Base-by-base conservation (phyloP, 1,284 basidiomycete genomes). In the Cryptococcus wingfieldii region DNA sequence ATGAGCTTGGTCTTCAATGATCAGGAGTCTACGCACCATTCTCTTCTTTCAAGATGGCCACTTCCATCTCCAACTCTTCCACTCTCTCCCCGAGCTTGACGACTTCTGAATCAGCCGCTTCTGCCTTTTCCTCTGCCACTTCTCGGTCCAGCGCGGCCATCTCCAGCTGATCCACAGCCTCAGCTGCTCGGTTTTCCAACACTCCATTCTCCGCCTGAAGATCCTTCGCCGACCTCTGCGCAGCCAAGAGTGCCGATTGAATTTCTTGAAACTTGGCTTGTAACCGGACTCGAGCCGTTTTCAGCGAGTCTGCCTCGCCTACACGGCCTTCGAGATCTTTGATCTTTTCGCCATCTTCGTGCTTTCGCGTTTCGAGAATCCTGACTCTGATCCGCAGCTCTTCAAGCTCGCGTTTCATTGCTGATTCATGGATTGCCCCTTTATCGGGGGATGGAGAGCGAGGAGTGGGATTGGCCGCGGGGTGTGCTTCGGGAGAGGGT, bases 131-230 rank as follows among this genome's bases (percentile, higher is more conserved):
- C 73, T 98, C 96, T 0, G 95, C 95, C 51, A 98, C 87, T 75
- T 99, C 96, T 74, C 93, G 92, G 74, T 99, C 96, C 61, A 99
- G 78, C 80, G 91, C 90, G 3, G 86, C 82, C 85, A 98, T 92
- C 78, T 99, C 96, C 38, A 98, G 79, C 72, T 93, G 89, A 64
- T 97, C 94, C 54, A 88, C 84, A 2, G 86, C 74, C 66, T 95
- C 91, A 6, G 83, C 71, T 2, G 86, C 79, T 41, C 84, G 80
- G 16, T 74, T 77, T 60, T 89, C 86, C n/a, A 87, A 77, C 23
- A 83, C 80, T 2, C 81, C 78, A 37, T 89, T 79, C 54, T 87
- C 75, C 3, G 71, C 83, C 62, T 86, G 81, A 1, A 85, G 78
- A 67, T 89, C 87, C 28, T 84, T 82, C 14, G 87, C 77, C 51